These are phyloP conservation scores for Calvatia gigantea DNA, from an alignment of 768 basidiomycete genomes.

Conservation along the genomic window DNA sequence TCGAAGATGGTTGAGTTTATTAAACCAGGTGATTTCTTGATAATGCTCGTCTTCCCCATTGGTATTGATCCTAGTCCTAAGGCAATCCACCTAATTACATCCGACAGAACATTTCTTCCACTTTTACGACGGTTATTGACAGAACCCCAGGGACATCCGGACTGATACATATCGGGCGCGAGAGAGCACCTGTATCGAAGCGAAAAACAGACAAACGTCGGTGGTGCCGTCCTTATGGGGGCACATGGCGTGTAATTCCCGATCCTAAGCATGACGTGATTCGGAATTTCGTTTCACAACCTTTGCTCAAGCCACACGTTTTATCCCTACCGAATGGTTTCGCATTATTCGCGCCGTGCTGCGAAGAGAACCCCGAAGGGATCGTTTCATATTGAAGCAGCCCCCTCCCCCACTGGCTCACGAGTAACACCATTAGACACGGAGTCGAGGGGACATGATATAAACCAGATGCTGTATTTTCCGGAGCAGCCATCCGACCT, in stretches of 20 bases:
- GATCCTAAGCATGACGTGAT: too few species aligned
- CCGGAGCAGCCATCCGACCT: neutral
- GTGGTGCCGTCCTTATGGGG: neutral
- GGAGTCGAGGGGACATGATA: too few species aligned
- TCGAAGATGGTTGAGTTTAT: constrained; percentile 54
- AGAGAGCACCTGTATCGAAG: constrained; percentile 49
- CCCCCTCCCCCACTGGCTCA: too few species aligned
- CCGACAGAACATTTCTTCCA: constrained; percentile 44
- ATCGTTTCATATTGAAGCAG: too few species aligned
- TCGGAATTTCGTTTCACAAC: too few species aligned
- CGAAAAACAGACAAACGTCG: constrained; percentile 35
- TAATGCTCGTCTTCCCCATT: constrained; percentile 58
- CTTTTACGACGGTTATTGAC: constrained; percentile 53
- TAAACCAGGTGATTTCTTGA: constrained; percentile 58
- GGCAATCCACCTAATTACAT: constrained; percentile 63
- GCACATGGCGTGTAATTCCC: too few species aligned
- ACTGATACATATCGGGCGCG: constrained; percentile 39
- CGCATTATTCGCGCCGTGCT: too few species aligned
- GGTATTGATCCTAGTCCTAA: constrained; percentile 32
- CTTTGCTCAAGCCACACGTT: too few species aligned
- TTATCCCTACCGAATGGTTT: too few species aligned
- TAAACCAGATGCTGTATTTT: neutral
- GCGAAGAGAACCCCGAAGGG: too few species aligned
- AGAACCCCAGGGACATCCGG: constrained; percentile 40
- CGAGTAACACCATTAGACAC: too few species aligned